Evolutionary conservation across 2,329 filamentous ascomycete species (phyloP).

Genomic region (Diaporthe helianthi): DNA sequence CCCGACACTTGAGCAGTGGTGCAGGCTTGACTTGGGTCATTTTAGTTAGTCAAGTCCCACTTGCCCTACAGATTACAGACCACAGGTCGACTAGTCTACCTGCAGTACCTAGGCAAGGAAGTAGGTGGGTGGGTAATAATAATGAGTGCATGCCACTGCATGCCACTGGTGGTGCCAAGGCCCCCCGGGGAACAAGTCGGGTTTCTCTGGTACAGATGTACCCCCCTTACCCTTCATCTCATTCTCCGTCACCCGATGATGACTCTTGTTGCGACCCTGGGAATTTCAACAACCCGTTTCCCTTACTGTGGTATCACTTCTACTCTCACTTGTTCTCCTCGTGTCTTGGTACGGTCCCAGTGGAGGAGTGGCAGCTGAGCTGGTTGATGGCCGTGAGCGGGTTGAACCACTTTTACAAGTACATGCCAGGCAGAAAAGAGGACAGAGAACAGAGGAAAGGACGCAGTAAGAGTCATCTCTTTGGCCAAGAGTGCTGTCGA

Average conservation of each 20-base stretch:
- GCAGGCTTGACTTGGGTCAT: not conserved
- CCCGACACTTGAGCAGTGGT: not conserved
- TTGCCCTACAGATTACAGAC: not conserved
- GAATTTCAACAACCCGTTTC: constrained; percentile 7
- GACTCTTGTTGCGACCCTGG: constrained; percentile 23
- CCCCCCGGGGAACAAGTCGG: constrained; percentile 14
- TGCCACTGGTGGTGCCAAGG: constrained; percentile 7
- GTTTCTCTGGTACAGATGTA: constrained; percentile 4
- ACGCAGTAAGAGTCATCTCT: constrained; percentile 19
- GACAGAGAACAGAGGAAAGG: not conserved
- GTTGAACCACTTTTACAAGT: too few relatives aligned
- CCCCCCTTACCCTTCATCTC: constrained; percentile 23
- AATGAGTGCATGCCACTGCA: not conserved
- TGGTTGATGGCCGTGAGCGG: not conserved
- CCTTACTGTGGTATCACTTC: not conserved
- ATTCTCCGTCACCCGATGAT: constrained; percentile 21
- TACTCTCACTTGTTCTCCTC: constrained; percentile 14
- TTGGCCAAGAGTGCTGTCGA: constrained; percentile 20
- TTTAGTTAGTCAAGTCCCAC: not conserved
- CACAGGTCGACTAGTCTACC: not conserved
- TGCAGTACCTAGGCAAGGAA: too few relatives aligned
- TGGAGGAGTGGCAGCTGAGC: not conserved
- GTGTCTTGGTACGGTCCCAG: not conserved
- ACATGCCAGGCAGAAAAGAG: not conserved
- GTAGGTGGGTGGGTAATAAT: not conserved